These are phyloP conservation scores for Claviceps sp. DNA, from an alignment of 2,329 filamentous ascomycete genomes.

Conservation along the genomic window DNA sequence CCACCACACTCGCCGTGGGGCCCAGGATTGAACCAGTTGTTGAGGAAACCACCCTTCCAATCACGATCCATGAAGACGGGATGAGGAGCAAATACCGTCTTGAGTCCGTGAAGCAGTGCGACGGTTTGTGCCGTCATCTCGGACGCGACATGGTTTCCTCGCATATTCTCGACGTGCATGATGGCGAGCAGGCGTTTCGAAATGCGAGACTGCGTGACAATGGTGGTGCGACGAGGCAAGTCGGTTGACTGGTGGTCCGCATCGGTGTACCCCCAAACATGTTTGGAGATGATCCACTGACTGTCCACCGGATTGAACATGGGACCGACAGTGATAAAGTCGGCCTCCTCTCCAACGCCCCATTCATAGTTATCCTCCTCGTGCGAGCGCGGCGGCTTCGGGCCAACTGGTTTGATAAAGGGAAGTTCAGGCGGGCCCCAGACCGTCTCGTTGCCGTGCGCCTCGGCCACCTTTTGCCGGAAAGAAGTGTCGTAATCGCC, in stretches of 20 bases:
- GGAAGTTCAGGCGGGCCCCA: slow-evolving; percentile 54
- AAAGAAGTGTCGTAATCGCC: slow-evolving; percentile 56
- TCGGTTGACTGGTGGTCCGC: slow-evolving; percentile 34
- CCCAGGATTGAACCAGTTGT: slow-evolving; percentile 48
- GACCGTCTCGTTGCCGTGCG: slow-evolving; percentile 39
- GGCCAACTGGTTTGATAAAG: slow-evolving; percentile 48
- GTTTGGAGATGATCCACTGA: slow-evolving; percentile 57
- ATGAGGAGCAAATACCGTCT: slow-evolving; percentile 66
- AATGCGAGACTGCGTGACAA: slow-evolving; percentile 62
- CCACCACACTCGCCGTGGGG: slow-evolving; percentile 40
- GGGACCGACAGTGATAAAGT: slow-evolving; percentile 62
- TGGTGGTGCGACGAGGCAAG: slow-evolving; percentile 60
- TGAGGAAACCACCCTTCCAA: slow-evolving; percentile 44
- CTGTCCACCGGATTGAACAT: slow-evolving; percentile 64
- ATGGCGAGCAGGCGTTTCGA: slow-evolving; percentile 58
- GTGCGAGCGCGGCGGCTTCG: slow-evolving; percentile 45
- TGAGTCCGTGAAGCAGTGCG: slow-evolving; percentile 63
- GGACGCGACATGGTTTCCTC: slow-evolving; percentile 62
- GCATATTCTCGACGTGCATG: slow-evolving; percentile 66
- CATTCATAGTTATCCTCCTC: slow-evolving; percentile 57
- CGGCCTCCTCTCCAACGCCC: slow-evolving; percentile 65
- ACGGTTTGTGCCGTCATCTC: slow-evolving; percentile 69
- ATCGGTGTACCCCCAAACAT: slow-evolving; percentile 53
- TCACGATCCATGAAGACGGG: slow-evolving; percentile 68
- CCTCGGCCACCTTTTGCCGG: slow-evolving; percentile 45